Evolutionary conservation across 768 basidiomycete genomes (phyloP), one percentile per base, ranked within the genome.

Genomic region (Leccinum boreale): DNA sequence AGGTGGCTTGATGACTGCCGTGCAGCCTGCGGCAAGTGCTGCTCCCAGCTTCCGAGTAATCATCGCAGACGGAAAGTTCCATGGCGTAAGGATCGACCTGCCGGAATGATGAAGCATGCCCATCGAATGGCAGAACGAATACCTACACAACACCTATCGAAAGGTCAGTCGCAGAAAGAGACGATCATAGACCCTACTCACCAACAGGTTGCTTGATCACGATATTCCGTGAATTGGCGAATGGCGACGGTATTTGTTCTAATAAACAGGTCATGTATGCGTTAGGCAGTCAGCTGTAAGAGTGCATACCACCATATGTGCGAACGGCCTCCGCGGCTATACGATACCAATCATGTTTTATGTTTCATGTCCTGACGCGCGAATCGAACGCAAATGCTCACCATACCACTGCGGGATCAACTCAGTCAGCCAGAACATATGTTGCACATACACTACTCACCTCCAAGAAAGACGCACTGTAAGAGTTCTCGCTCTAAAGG

Each of bases 51-150:
- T 95, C n/a, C 93, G 87, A 1, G 90, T 89, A 21, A 93, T 90
- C 92, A 95, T 95, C 0, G 93, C 92, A 24, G 90, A 92, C 2
- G 95, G 95, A 77, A 97, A 98, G 73, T 97, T 94, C 92, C 90
- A 91, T 35, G 90, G 90, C 1, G 90, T 91, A 44, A 92, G 62
- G 61, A 92, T 90, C 6, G 87, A 86, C 9, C 90, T 92, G 62
- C 11, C 47, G 29, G 24, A 29, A 33, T 63, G 28, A 63, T 64
- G 12, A 59, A 57, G 47, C 8, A 46, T 23, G 28, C 21, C 26
- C 3, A n/a, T 35, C 3, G 14, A 14, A 33, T 21, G 26, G 24
- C 1, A 19, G 11, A 24, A 57, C 28, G 62, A 21, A 56, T 7
- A 59, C 77, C 45, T 70, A 82, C 80, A 81, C 79, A 35, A 81